Evolutionary conservation across 1,284 basidiomycete species (phyloP), one percentile per base, ranked within the genome.

Genomic region (Ustilago vetiveriae): DNA sequence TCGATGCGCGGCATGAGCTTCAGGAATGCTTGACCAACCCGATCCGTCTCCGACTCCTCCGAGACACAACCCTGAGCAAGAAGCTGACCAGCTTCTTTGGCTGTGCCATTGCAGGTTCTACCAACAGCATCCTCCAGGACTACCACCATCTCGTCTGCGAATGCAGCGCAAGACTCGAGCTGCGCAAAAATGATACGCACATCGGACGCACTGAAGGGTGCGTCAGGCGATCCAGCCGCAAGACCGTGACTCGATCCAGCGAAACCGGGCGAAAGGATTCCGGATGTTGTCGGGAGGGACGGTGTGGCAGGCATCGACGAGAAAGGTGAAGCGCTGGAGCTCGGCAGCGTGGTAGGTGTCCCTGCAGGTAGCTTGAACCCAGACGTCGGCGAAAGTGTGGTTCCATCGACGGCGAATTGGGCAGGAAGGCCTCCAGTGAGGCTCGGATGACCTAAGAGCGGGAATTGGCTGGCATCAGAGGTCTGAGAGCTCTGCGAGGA

Each of bases 131-230:
- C 67, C 48, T 84, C 83, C 33, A 86, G 83, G 14, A 75, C 68
- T 0, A 51, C 73, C 0, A 84, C 86, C 72, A 94, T 88, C 46
- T 85, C 84, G 69, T 90, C 88, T 0, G 91, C 86, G 49, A 92
- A 88, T 3, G 85, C 76, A 1, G 91, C 90, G 13, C 93, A 85
- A 47, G 91, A 88, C 17, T 88, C 85, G 33, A 94, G 85, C 79
- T 94, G 93, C 68, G 87, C 86, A 83, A 94, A 94, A 21, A 94
- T 88, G 53, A 88, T 86, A 70, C 87, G 88, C 23, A 87, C 84
- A 78, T 93, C 91, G 24, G 90, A 87, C 0, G 83, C 82, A 3
- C 88, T 86, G 86, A 96, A 89, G 16, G 81, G 78, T 17, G 78
- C 55, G 13, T 72, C 64, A 6, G 67, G 23, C 4, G 49, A 37